Base-by-base conservation (phyloP, 345 rosid species). In the Draba incana region DNA sequence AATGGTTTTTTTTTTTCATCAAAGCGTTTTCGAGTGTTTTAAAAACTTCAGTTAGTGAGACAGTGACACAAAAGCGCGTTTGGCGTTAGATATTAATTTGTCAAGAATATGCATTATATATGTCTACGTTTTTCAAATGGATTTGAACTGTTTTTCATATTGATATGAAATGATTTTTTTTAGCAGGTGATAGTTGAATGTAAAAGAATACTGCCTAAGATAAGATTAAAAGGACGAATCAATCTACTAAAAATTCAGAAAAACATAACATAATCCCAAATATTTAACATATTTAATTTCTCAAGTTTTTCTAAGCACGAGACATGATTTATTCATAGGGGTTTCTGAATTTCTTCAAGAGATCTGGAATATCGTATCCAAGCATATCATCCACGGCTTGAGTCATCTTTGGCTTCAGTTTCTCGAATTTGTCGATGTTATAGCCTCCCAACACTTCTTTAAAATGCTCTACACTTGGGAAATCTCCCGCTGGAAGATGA, bases 311-410 rank as follows among this genome's bases (percentile, higher is more conserved):
- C 2, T 2, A 15, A n/a, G 2, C 5, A 39, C 5, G 0, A 6
- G 39, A 35, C 39, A 20, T 30, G 10, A 9, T 43, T 74, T 78
- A 88, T 14, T 86, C 95, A 55, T 87, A 88, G 2, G 95, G 97
- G 61, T 94, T 94, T 66, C 82, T 84, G 51, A 93, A 93, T 66
- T 83, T 91, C 82, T 86, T 88, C 79, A 91, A 59, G 15, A 94
- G 87, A 25, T 91, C 92, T 2, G 97, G 92, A 54, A 94, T 87
- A 59, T 94, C 96, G 48, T 87, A 85, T 7, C 88, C 97, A 1
- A 91, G 82, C 99, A 94, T 94, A 70, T 87, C 97, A 33, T 88
- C 99, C 0, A 94, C 92, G 1, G 84, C 89, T 75, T 88, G 97
- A 55, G 88, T 81, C 96, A 91, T 79, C 80, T 88, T 94, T 0